Percentiles rank a stretch among this genome's conserved stretches.
phyloP scores from a whole-genome alignment of 208 protist species.

The Leishmania tarentolae region DNA sequence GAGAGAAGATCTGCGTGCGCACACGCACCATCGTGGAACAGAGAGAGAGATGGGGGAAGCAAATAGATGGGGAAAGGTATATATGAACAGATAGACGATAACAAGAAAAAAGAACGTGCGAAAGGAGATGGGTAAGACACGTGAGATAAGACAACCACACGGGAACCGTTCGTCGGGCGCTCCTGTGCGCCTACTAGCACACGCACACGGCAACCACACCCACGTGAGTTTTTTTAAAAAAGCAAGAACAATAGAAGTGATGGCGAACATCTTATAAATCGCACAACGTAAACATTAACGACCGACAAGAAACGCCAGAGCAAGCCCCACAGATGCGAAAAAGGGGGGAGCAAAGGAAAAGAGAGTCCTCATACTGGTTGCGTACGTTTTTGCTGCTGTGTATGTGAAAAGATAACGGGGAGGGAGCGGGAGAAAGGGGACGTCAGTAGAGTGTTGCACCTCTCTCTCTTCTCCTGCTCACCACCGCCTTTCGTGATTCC shows the following conservation, averaged over 20 bases:
- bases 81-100: not conserved
- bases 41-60: not conserved
- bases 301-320: not conserved
- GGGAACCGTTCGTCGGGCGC: not conserved
- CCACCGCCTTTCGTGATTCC: not conserved
- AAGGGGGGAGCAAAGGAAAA: too few relatives aligned
- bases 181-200: not conserved
- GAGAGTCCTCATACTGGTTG: not conserved
- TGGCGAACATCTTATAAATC: too few relatives aligned
- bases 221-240: not conserved
- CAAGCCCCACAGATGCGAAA: not conserved
- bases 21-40: not conserved
- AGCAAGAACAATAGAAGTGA: not conserved
- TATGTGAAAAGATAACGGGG: not conserved
- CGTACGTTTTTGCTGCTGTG: not conserved
- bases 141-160: not conserved
- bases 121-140: not conserved
- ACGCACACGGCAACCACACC: not conserved
- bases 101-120: not conserved
- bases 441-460: not conserved
- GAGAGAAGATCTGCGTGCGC: not conserved
- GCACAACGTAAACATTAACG: not conserved
- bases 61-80: not conserved
- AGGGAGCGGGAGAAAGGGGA: not conserved
- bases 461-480: not conserved